phyloP scores from a whole-genome alignment of 345 rosid species.

The Salix arbutifolia region DNA sequence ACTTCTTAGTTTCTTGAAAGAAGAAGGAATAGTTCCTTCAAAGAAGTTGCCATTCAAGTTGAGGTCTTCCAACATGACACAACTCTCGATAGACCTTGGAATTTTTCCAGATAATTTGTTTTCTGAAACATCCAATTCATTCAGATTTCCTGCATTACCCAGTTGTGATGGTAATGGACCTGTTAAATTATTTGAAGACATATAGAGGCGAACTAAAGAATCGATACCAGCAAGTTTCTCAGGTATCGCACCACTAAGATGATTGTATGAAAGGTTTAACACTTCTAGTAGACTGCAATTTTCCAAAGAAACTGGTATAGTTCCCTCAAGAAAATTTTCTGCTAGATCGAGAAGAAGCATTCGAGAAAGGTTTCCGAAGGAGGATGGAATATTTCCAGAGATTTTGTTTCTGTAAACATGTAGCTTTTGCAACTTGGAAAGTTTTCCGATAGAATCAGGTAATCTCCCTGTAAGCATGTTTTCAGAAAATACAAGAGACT shows the following conservation, averaged over 20 bases:
- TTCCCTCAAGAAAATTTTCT: not conserved
- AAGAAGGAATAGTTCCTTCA: not conserved
- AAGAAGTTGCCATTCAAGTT: not conserved
- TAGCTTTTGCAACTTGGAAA: not conserved
- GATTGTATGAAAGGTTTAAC: not conserved
- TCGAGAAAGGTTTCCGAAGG: not conserved
- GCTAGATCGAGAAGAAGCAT: not conserved
- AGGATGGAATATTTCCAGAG: not conserved
- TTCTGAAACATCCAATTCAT: no score
- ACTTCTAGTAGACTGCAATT: not conserved
- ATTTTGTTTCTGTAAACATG: not conserved
- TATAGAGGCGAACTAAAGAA: not conserved
- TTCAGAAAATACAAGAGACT: rapidly evolving
- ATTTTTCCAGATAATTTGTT: no score
- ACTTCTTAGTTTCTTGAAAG: not conserved
- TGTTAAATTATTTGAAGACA: not conserved
- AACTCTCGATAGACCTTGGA: no score
- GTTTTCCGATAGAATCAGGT: not conserved
- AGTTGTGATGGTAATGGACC: no score
- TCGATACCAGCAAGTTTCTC: not conserved
- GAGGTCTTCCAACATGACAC: no score
- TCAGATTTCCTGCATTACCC: no score
- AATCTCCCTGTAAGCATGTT: not conserved
- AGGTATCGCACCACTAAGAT: not conserved
- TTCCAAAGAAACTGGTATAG: not conserved